Percentiles rank a stretch among this genome's conserved stretches.
Conservation (phyloP, 2,329 filamentous ascomycete species). For the Fusarium tjaetaba region DNA sequence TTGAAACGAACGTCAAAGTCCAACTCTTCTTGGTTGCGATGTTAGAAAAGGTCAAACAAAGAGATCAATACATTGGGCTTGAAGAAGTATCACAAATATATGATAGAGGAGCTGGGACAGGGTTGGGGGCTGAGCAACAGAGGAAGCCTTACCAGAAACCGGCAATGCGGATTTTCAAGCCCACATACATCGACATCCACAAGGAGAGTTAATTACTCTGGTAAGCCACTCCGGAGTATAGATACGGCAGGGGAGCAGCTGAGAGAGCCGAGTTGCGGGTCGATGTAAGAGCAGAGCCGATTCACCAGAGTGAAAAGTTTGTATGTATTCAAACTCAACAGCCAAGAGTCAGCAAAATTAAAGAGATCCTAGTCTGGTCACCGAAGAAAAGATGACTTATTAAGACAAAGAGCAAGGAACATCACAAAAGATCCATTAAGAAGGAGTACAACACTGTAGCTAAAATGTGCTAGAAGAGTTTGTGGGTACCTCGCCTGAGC, state of each 20-base stretch:
- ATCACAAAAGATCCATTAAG: constrained; percentile 31
- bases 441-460: constrained; percentile 27
- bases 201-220: constrained; percentile 26
- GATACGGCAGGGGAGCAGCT: constrained; percentile 13
- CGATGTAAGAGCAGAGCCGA: constrained; percentile 8
- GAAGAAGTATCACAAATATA: constrained; percentile 32
- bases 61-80: constrained; percentile 3
- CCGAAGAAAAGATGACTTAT: constrained; percentile 9
- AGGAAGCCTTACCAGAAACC: constrained; percentile 36
- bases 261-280: constrained; percentile 16
- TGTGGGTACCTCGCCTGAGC: constrained; percentile 36
- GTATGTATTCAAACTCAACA: constrained; percentile 22
- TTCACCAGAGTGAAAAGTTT: constrained; percentile 6
- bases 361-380: constrained; percentile 6
- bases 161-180: constrained; percentile 11
- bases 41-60: constrained; percentile 13
- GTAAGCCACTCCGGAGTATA: constrained; percentile 29
- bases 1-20: constrained; percentile 23
- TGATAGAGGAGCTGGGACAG: constrained; percentile 22
- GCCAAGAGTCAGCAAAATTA: constrained; percentile 22
- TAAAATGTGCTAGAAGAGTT: constrained; percentile 34
- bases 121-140: constrained; percentile 38
- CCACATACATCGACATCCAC: constrained; percentile 20
- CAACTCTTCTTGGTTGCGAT: constrained; percentile 5
- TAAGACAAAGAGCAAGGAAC: constrained; percentile 18